phyloP scores from a whole-genome alignment of 768 basidiomycete species.

The Lyophyllum shimeji region DNA sequence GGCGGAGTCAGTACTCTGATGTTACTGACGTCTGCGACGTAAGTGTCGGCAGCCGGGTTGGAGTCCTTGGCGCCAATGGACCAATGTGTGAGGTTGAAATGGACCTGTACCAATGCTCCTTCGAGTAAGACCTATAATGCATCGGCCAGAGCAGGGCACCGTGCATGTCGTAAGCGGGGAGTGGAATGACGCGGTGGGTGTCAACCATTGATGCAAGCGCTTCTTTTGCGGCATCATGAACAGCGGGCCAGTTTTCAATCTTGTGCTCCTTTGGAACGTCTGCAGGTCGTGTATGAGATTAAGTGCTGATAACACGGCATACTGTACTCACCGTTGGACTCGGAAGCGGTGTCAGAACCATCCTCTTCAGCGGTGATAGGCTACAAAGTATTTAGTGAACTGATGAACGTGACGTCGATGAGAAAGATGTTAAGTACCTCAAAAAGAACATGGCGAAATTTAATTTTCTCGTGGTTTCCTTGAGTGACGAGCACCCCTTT shows the following conservation, averaged over 20 bases:
- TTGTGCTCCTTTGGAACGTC: neutral
- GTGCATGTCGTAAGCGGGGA: neutral
- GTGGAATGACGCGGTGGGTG: neutral
- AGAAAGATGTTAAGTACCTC: neutral
- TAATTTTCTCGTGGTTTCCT: neutral
- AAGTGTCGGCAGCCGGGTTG: neutral
- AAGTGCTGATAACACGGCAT: neutral
- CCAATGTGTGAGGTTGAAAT: neutral
- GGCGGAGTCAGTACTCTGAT: neutral
- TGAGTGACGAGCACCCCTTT: neutral
- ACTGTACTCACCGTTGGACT: neutral
- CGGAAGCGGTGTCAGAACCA: no score
- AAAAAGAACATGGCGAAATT: constrained; percentile 8
- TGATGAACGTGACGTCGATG: neutral
- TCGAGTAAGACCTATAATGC: neutral
- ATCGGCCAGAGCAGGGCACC: neutral
- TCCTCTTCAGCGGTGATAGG: neutral
- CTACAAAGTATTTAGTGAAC: neutral
- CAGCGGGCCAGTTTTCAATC: constrained; percentile 1
- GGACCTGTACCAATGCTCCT: neutral
- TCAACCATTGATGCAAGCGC: neutral
- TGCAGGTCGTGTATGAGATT: neutral
- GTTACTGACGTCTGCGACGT: neutral
- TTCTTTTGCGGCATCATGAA: neutral
- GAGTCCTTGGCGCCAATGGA: neutral